phyloP scores from a whole-genome alignment of 768 basidiomycete species.

The Lactifluus rugatus region DNA sequence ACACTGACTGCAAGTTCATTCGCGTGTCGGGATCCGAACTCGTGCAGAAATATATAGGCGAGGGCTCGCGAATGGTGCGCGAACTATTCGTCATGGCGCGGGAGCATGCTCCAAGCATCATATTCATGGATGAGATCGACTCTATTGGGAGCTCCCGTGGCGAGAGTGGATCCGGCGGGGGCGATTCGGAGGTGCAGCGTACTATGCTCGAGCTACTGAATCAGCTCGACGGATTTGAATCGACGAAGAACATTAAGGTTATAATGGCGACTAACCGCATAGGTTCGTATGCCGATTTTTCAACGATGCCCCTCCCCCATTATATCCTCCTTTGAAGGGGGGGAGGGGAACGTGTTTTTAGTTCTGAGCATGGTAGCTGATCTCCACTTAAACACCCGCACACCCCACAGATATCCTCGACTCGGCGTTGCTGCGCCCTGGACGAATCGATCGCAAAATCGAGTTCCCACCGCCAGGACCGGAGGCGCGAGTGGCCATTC shows the following conservation, averaged over 20 bases:
- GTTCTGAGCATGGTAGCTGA: background rate
- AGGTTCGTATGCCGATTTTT: conserved; percentile 33
- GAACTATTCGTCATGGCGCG: conserved; percentile 98
- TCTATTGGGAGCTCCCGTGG: conserved; percentile 91
- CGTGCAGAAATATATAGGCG: conserved; percentile 98
- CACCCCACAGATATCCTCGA: conserved; percentile 72
- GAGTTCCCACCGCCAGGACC: conserved; percentile 98
- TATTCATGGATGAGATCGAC: conserved; percentile 99
- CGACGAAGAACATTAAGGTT: conserved; percentile 77
- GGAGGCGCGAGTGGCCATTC: conserved; percentile 92
- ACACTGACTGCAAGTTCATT: conserved; percentile 97
- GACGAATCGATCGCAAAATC: conserved; percentile 94
- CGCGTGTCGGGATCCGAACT: conserved; percentile 89
- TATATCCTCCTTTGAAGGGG: background rate
- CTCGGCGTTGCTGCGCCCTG: conserved; percentile 83
- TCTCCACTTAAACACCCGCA: background rate
- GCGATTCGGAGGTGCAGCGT: conserved; percentile 58
- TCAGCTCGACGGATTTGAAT: conserved; percentile 59
- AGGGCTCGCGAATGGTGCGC: conserved; percentile 92
- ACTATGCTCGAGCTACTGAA: conserved; percentile 60
- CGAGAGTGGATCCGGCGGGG: conserved; percentile 55
- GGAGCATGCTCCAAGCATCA: conserved; percentile 95
- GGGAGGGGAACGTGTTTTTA: background rate
- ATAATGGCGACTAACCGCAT: conserved; percentile 99
- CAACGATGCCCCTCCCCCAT: background rate